phyloP scores from a whole-genome alignment of 257 asterid species.

The Nicotiana noctiflora region DNA sequence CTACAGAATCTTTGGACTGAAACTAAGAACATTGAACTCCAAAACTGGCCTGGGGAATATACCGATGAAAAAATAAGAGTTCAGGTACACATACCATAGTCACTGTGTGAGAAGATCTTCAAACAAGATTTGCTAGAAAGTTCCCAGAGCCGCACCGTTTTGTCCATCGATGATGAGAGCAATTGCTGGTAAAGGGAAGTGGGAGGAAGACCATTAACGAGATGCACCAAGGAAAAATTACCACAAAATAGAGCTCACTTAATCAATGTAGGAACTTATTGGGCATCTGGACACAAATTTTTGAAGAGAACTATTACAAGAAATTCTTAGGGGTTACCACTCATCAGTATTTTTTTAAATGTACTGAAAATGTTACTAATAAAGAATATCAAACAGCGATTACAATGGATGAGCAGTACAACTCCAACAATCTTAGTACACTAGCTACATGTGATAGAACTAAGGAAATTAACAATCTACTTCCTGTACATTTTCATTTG shows the following conservation, averaged over 20 bases:
- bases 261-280: neutral
- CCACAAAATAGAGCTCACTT: neutral
- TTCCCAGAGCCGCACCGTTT: constrained; percentile 95
- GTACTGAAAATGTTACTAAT: neutral
- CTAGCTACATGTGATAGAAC: neutral
- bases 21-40: neutral
- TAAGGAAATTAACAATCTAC: neutral
- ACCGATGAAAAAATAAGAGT: neutral
- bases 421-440: neutral
- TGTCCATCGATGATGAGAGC: constrained; percentile 96
- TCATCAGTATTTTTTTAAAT: neutral
- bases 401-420: neutral
- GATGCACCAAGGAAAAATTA: neutral
- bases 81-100: constrained; percentile 62
- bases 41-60: neutral
- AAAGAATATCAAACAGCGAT: neutral
- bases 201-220: neutral
- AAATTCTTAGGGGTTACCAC: neutral
- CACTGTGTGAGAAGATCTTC: constrained; percentile 89
- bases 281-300: neutral
- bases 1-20: neutral
- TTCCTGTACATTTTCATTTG: neutral
- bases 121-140: constrained; percentile 73
- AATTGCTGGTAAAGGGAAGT: constrained; percentile 38
- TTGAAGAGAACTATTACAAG: neutral